phyloP scores from a whole-genome alignment of 805 yeast genomes.

The Candida koratica region DNA sequence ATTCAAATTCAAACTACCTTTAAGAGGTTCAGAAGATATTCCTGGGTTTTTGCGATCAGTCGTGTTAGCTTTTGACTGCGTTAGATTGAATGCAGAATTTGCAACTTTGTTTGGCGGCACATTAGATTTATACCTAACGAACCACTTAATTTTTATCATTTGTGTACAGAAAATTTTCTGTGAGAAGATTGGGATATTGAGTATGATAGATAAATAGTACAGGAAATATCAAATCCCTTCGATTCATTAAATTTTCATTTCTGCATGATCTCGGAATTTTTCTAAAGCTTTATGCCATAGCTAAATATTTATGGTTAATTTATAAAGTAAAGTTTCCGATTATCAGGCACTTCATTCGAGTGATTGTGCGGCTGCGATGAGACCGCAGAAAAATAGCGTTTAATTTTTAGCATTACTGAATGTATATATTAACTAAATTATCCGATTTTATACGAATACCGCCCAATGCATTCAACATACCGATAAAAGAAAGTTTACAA shows the following conservation, averaged over 20 bases:
- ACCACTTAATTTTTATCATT: too few species aligned
- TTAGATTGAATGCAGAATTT: too few species aligned
- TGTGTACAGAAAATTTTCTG: conserved; percentile 8
- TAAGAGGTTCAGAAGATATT: not conserved
- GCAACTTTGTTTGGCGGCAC: not conserved
- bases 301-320: too few species aligned
- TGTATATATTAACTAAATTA: conserved; percentile 82
- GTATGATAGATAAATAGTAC: too few species aligned
- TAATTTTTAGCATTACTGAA: conserved; percentile 21
- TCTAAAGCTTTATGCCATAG: too few species aligned
- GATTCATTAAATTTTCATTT: too few species aligned
- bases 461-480: conserved; percentile 75
- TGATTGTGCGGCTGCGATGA: conserved; percentile 7
- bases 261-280: too few species aligned
- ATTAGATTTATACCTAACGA: conserved; percentile 7
- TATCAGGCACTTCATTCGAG: too few species aligned
- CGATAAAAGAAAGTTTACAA: conserved; percentile 66
- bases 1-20: conserved; percentile 1
- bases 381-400: conserved; percentile 5
- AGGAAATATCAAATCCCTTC: too few species aligned
- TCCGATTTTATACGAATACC: conserved; percentile 85
- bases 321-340: too few species aligned
- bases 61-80: too few species aligned
- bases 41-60: not conserved
- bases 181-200: too few species aligned